Evolutionary conservation across 768 basidiomycete species (phyloP).

Genomic region (Lactifluus echinatus): DNA sequence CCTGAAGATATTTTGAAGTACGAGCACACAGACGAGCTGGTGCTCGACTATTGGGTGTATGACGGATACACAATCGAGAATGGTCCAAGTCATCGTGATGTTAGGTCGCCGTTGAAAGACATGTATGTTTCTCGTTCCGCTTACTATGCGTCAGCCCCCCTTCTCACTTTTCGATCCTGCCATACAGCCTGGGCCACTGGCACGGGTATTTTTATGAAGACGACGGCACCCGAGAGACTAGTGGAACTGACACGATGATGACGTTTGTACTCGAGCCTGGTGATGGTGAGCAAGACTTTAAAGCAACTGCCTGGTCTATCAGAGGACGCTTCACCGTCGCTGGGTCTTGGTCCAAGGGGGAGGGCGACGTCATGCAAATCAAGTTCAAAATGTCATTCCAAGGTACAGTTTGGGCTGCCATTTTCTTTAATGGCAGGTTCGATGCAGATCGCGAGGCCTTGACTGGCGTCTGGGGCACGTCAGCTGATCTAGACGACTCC

Average conservation of each 20-base stretch:
- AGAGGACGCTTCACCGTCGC: conserved; percentile 9
- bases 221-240: not conserved
- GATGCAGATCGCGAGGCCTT: conserved; percentile 4
- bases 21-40: not conserved
- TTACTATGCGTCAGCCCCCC: no score
- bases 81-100: not conserved
- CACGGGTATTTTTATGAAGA: conserved; percentile 11
- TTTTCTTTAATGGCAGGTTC: conserved; percentile 4
- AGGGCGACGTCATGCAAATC: conserved; percentile 11
- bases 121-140: not conserved
- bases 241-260: conserved; percentile 10
- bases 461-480: not conserved
- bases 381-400: conserved; percentile 15
- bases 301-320: conserved; percentile 3
- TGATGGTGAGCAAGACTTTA: conserved; percentile 4
- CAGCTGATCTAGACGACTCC: not conserved
- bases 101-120: not conserved
- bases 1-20: conserved; percentile 7
- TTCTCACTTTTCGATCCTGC: not conserved
- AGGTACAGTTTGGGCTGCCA: not conserved
- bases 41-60: conserved; percentile 7
- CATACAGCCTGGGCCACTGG: conserved; percentile 9
- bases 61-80: conserved; percentile 2
- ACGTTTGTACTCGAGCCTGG: conserved; percentile 4
- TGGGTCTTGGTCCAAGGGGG: conserved; percentile 16